Evolutionary conservation across 805 yeast genomes (phyloP).

Genomic region (Clavispora fructus): DNA sequence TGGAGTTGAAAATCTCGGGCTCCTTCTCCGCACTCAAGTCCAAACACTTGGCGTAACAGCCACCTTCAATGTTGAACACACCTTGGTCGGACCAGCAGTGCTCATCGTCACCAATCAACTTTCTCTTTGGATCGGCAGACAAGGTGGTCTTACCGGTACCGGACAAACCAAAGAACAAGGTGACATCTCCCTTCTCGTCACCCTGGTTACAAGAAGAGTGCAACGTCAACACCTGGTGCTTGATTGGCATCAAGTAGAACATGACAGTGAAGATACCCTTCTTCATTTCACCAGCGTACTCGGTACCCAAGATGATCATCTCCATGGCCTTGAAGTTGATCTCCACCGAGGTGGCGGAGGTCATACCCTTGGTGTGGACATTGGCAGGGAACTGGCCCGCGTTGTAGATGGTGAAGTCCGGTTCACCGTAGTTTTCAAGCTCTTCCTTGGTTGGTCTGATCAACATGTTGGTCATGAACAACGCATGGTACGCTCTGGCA

Average conservation of each 20-base stretch:
- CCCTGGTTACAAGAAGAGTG: constrained; percentile 97
- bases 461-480: constrained; percentile 97
- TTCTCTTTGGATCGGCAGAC: constrained; percentile 92
- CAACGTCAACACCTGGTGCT: constrained; percentile 82
- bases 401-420: constrained; percentile 96
- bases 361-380: constrained; percentile 94
- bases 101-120: constrained; percentile 96
- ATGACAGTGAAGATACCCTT: constrained; percentile 98
- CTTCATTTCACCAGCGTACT: constrained; percentile 99
- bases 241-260: constrained; percentile 98
- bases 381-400: constrained; percentile 99
- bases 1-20: constrained; percentile 95
- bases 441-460: constrained; percentile 92
- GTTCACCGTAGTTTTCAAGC: constrained; percentile 85
- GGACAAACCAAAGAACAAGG: constrained; percentile 92
- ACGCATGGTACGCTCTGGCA: constrained; percentile 97
- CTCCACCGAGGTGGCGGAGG: constrained; percentile 91
- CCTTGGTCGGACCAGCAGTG: constrained; percentile 99
- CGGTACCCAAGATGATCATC: constrained; percentile 97
- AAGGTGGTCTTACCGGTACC: constrained; percentile 98
- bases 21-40: constrained; percentile 87
- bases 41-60: constrained; percentile 97
- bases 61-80: constrained; percentile 98
- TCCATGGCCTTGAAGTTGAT: constrained; percentile 97
- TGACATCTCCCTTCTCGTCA: constrained; percentile 71